phyloP scores from a whole-genome alignment of 371 early-diverging fungal genomes.

The Nematocida parisii region DNA sequence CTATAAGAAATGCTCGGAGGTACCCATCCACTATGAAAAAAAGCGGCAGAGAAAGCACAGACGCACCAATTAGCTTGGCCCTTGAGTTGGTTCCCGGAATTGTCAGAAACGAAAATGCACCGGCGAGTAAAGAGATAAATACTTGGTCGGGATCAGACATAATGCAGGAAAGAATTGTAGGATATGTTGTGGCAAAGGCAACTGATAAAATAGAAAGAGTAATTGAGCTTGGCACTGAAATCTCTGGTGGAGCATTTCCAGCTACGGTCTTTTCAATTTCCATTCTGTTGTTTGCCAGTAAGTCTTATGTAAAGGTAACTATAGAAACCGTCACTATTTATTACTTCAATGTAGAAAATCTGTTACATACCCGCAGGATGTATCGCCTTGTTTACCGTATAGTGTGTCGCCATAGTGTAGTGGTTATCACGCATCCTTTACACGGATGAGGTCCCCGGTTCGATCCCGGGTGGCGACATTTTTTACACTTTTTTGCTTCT shows the following conservation, averaged over 20 bases:
- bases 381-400: not conserved
- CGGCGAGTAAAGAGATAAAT: slow-evolving; percentile 25
- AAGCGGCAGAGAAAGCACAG: slow-evolving; percentile 8
- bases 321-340: not conserved
- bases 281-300: not conserved
- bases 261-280: not conserved
- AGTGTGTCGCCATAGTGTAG: slow-evolving; percentile 70
- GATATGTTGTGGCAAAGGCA: slow-evolving; percentile 21
- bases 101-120: slow-evolving; percentile 17
- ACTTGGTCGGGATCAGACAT: slow-evolving; percentile 48
- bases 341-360: not conserved
- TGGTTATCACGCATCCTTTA: slow-evolving; percentile 72
- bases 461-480: slow-evolving; percentile 70
- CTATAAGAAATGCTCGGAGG: slow-evolving; percentile 13
- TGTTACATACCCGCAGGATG: no score
- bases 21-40: slow-evolving; percentile 18
- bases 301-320: not conserved
- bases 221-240: slow-evolving; percentile 17
- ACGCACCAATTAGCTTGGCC: slow-evolving; percentile 8
- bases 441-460: slow-evolving; percentile 72
- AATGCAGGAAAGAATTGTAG: slow-evolving; percentile 21
- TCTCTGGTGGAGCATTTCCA: not conserved
- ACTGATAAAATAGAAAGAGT: not conserved
- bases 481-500: slow-evolving; percentile 13
- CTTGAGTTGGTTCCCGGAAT: slow-evolving; percentile 19